Base-by-base conservation (phyloP, 805 yeast species). In the Torulaspora franciscae region DNA sequence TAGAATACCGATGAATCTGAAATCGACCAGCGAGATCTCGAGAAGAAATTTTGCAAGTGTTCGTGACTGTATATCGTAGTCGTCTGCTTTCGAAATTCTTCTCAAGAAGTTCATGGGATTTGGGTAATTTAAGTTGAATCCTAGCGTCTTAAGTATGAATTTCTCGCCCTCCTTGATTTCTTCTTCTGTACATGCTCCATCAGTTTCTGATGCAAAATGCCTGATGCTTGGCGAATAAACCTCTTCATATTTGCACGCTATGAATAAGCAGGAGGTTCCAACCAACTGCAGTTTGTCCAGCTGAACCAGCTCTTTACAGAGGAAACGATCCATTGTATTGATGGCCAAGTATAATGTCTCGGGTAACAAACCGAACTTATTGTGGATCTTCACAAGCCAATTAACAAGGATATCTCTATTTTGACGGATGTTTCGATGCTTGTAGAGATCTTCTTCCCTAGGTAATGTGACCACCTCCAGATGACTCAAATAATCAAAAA, bases 211-310 rank as follows among this genome's bases (percentile, higher is more conserved):
- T 0, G 95, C 88, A 65, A 85, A 90, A 67, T 86, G 85, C 54
- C 81, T 77, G 37, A 90, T 85, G 22, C 91, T 81, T 22, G 96
- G 97, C 3, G 90, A 79, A 59, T 84, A 85, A 37, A 89, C 95
- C 69, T 89, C 97, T 70, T 89, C 96, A 64, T 86, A 88, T 67
- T 89, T 89, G 11, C 96, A 89, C 33, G 96, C 95, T 54, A 88
- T 84, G 66, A 89, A 86, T 48, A 89, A 66, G 19, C 91, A 78
- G 2, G 95, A 87, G 0, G 95, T 84, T 8, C 96, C 96, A 33
- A 88, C 77, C 47, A 89, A 72, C 69, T 89, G 97, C 40, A 89
- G 67, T 65, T 85, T 79, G 61, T 83, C 88, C 45, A 88, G 79
- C 57, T 84, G 88, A 22, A 86, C 91, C 35, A 77, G 72, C 60